Base-by-base conservation (phyloP, 495 filamentous ascomycete species). In the Podospora comata region DNA sequence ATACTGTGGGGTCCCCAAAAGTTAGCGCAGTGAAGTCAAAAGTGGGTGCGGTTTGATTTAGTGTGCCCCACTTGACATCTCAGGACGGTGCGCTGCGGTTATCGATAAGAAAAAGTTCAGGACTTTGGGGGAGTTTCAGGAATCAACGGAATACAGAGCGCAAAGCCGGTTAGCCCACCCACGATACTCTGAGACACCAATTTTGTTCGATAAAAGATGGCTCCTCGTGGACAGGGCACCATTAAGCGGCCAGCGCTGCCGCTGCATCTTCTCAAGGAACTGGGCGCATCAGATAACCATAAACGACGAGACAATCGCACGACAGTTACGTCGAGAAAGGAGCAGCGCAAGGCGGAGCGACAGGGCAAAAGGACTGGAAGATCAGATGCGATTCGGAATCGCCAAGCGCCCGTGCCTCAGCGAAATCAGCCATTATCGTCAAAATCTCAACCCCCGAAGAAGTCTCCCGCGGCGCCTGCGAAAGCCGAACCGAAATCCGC, bases 331-430 rank as follows among this genome's bases (percentile, higher is more conserved):
- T 81, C 79, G 0, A 78, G 85, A 65, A 85, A 83, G 72, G 82
- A 85, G 6, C 82, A 76, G 11, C 79, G 85, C 2, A 86, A 84
- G 70, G 78, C 78, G n/a, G 79, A 82, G 60, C 77, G 85, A 5
- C 70, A 75, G 26, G 75, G 84, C 28, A 82, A 79, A 73, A 73
- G 72, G 73, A 69, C 68, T 26, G 70, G 67, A n/a, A 78, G 69
- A 59, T 66, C 67, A 32, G 44, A 16, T 18, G 54, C 63, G 5
- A 26, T 32, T 11, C 64, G 62, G 71, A 72, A 60, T 32, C 57
- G 61, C 4, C 39, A 48, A 48, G 39, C 39, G 9, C 39, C 39
- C 39, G 39, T 0, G 13, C 39, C 67, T 44, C n/a, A 55, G 44
- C 66, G 70, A 70, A 54, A 66, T 32, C 20, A 32, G n/a, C 15